Conservation (phyloP, 2,329 filamentous ascomycete genomes). For the Fusarium heterosporum region DNA sequence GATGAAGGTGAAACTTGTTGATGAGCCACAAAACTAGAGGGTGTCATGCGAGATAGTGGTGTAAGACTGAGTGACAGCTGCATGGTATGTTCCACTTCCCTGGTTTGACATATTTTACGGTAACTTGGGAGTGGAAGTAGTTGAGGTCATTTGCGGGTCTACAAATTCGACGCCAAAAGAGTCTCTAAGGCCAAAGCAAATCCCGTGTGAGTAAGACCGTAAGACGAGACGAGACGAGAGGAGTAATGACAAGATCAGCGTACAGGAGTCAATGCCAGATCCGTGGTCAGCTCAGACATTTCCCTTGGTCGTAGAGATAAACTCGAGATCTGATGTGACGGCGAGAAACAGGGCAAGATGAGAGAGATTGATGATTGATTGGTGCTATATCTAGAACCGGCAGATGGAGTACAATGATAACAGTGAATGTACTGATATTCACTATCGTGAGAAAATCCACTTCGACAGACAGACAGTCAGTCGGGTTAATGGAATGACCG, state of each 20-base stretch:
- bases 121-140: constrained; percentile 8
- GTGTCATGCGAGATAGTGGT: constrained; percentile 32
- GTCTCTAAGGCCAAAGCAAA: constrained; percentile 23
- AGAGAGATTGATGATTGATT: constrained; percentile 1
- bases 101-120: constrained; percentile 16
- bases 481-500: neutral
- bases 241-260: constrained; percentile 31
- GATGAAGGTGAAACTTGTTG: constrained; percentile 41
- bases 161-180: constrained; percentile 26
- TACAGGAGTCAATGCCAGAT: constrained; percentile 12
- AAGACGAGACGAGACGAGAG: constrained; percentile 28
- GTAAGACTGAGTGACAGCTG: constrained; percentile 18
- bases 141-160: constrained; percentile 5
- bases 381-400: neutral
- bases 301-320: constrained; percentile 13
- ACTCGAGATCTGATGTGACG: constrained; percentile 18
- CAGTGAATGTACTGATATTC: neutral
- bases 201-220: neutral
- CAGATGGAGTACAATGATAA: neutral
- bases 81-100: constrained; percentile 12
- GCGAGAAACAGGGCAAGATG: constrained; percentile 11
- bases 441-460: neutral
- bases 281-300: constrained; percentile 9
- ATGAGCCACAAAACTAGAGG: constrained; percentile 27
- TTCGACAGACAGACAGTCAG: neutral